Conservation (phyloP, 495 filamentous ascomycete genomes). For the Daldinia loculata region DNA sequence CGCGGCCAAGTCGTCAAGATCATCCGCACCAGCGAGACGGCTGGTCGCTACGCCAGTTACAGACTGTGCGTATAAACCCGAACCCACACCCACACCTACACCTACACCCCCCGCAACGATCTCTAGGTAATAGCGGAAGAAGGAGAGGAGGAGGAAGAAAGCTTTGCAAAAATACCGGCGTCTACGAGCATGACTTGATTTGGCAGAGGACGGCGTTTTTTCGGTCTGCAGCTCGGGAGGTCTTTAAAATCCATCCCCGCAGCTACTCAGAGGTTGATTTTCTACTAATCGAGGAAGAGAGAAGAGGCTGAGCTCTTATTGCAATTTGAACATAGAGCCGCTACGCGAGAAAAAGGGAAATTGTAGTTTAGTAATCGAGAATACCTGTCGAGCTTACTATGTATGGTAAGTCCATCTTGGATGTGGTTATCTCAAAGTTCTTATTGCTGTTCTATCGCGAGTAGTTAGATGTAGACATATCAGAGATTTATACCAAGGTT, state of each 20-base stretch:
- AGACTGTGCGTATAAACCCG: constrained; percentile 59
- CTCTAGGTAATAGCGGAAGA: constrained; percentile 8
- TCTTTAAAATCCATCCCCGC: not conserved
- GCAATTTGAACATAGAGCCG: not conserved
- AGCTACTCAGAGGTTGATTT: constrained; percentile 17
- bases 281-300: constrained; percentile 8
- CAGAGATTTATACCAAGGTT: too few species aligned
- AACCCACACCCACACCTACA: not conserved
- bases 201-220: constrained; percentile 34
- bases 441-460: too few species aligned
- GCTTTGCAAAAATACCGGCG: constrained; percentile 29
- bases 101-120: not conserved
- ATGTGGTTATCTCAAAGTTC: not conserved
- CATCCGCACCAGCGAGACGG: constrained; percentile 82
- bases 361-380: not conserved
- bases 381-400: not conserved
- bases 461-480: too few species aligned
- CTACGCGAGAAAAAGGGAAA: not conserved
- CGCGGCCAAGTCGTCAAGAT: constrained; percentile 98
- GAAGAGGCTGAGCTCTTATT: not conserved
- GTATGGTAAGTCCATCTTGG: not conserved
- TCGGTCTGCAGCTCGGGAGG: constrained; percentile 21
- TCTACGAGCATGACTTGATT: constrained; percentile 40
- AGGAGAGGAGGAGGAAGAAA: not conserved
- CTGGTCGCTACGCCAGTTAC: constrained; percentile 81